These are phyloP conservation scores for Verticillium isaacii DNA, from an alignment of 2,329 filamentous ascomycete genomes.

Conservation along the genomic window DNA sequence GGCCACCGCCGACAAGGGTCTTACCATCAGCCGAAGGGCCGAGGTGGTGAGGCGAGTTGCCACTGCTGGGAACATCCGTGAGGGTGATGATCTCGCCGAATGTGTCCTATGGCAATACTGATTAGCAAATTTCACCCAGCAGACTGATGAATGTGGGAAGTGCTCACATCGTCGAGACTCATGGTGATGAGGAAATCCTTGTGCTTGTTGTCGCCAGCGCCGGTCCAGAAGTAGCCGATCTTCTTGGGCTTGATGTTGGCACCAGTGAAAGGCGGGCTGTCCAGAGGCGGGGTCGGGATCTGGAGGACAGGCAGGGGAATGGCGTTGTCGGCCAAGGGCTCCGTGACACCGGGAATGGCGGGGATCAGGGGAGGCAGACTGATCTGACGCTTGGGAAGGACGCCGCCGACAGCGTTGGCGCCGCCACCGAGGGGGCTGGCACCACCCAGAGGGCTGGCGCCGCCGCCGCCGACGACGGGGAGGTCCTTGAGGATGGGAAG, in stretches of 20 bases:
- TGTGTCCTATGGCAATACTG: conserved; percentile 38
- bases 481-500: not conserved
- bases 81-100: conserved; percentile 56
- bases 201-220: conserved; percentile 54
- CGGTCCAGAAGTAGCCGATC: conserved; percentile 62
- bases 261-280: conserved; percentile 45
- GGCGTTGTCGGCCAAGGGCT: conserved; percentile 42
- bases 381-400: conserved; percentile 11
- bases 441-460: not conserved
- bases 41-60: conserved; percentile 57
- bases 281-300: conserved; percentile 52
- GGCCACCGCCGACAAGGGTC: conserved; percentile 51
- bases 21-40: conserved; percentile 51
- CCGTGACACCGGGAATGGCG: conserved; percentile 53
- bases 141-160: not conserved
- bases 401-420: conserved; percentile 19
- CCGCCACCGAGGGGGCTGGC: not conserved
- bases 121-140: not conserved
- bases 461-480: not conserved
- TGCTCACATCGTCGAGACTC: conserved; percentile 50
- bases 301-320: conserved; percentile 55
- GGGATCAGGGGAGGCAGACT: conserved; percentile 53
- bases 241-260: conserved; percentile 59
- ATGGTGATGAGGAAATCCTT: conserved; percentile 55
- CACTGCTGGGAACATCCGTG: conserved; percentile 53